These are phyloP conservation scores for Trapa incisa DNA, from an alignment of 345 rosid species.

Conservation along the genomic window DNA sequence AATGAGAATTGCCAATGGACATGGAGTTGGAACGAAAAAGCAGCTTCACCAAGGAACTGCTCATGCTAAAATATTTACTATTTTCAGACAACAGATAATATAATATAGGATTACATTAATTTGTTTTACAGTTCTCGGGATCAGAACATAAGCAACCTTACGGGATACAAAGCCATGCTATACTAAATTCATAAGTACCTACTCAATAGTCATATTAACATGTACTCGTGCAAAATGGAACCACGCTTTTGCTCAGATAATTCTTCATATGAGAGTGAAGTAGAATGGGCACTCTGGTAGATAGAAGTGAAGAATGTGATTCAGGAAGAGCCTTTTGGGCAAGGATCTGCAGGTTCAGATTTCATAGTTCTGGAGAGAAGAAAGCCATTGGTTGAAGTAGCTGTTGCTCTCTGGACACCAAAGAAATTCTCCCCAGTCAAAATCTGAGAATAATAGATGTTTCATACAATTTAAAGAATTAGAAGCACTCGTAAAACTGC, in stretches of 20 bases:
- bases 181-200: neutral
- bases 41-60: neutral
- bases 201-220: neutral
- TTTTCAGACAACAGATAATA: neutral
- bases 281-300: conserved; percentile 1
- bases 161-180: neutral
- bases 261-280: neutral
- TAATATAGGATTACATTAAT: neutral
- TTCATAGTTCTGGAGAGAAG: conserved; percentile 13
- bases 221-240: neutral
- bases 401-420: conserved; percentile 5
- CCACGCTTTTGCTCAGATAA: neutral
- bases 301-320: neutral
- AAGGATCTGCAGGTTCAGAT: neutral
- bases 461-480: neutral
- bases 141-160: neutral
- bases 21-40: neutral
- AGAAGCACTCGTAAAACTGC: neutral
- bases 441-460: too few species aligned
- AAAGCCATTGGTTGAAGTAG: conserved; percentile 13
- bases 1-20: neutral
- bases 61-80: neutral
- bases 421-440: too few species aligned
- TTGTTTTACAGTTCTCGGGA: neutral
- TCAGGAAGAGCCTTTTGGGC: neutral